Percentiles rank a stretch among this genome's conserved stretches.
Evolutionary conservation across 148 eudicot species (phyloP).

Genomic region (Vaccinium darrowii): DNA sequence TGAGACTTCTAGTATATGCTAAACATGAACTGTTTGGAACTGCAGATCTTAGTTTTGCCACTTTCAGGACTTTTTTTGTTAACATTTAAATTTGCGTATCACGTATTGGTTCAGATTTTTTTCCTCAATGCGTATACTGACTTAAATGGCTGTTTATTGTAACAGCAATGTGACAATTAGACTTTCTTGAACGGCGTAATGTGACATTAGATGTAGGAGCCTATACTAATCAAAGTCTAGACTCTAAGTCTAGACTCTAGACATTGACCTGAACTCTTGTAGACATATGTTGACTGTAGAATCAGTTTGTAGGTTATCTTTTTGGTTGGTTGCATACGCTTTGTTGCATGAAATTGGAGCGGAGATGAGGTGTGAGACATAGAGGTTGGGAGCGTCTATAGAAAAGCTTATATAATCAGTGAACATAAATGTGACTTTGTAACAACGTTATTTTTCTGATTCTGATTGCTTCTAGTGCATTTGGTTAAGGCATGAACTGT

Average conservation of each 20-base stretch:
- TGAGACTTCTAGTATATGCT: background rate
- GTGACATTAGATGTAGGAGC: background rate
- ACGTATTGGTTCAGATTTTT: background rate
- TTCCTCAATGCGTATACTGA: background rate
- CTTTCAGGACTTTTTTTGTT: background rate
- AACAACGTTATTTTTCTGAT: background rate
- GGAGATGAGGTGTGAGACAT: background rate
- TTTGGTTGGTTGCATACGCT: background rate
- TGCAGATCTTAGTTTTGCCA: background rate
- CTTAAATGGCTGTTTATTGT: background rate
- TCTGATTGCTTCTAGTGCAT: background rate
- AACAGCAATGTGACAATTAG: background rate
- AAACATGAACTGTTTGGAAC: background rate
- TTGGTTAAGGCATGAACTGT: background rate
- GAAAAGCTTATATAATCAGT: background rate
- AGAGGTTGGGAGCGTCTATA: background rate
- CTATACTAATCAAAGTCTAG: background rate
- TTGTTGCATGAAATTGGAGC: background rate
- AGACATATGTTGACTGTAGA: background rate
- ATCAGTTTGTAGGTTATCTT: background rate
- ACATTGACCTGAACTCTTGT: background rate
- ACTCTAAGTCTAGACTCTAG: background rate
- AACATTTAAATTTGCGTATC: background rate
- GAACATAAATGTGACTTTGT: no score
- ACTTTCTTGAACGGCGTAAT: no score